Percentiles rank a stretch among this genome's conserved stretches.
These are phyloP conservation scores for Nemania abortiva DNA, from an alignment of 2,329 filamentous ascomycete genomes.

Conservation along the genomic window DNA sequence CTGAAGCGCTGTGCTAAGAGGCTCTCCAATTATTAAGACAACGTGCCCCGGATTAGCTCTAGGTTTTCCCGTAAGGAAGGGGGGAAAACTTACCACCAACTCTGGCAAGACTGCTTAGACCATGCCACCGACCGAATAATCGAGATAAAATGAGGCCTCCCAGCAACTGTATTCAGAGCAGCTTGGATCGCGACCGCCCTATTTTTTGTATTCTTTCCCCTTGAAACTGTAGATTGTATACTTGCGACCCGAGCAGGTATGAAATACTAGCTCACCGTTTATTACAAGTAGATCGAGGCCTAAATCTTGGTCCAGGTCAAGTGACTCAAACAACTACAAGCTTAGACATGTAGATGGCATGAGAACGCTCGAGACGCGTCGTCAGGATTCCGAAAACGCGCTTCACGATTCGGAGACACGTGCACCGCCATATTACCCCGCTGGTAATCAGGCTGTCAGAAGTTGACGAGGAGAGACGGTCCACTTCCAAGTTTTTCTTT, in stretches of 20 bases:
- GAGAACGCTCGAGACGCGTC: conserved; percentile 1
- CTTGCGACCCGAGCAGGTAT: not conserved
- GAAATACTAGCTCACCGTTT: not conserved
- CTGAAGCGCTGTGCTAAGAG: too few relatives aligned
- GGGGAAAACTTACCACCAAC: too few relatives aligned
- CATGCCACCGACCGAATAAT: not conserved
- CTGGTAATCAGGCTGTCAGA: conserved; percentile 32
- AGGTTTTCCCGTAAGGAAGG: too few relatives aligned
- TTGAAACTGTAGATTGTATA: conserved; percentile 10
- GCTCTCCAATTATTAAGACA: too few relatives aligned
- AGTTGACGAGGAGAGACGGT: conserved; percentile 21
- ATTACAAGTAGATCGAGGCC: not conserved
- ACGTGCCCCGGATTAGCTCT: too few relatives aligned
- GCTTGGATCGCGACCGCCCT: not conserved
- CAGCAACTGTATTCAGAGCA: not conserved
- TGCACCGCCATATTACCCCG: conserved; percentile 19
- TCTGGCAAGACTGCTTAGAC: not conserved
- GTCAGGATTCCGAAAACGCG: conserved; percentile 14
- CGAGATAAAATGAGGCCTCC: not conserved
- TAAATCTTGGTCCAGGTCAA: not conserved
- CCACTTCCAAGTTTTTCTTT: conserved; percentile 26
- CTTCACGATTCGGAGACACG: conserved; percentile 27
- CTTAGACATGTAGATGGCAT: conserved; percentile 1
- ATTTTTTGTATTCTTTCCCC: not conserved
- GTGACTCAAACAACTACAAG: not conserved